Base-by-base conservation (phyloP, 495 filamentous ascomycete genomes). In the Echria macrotheca region DNA sequence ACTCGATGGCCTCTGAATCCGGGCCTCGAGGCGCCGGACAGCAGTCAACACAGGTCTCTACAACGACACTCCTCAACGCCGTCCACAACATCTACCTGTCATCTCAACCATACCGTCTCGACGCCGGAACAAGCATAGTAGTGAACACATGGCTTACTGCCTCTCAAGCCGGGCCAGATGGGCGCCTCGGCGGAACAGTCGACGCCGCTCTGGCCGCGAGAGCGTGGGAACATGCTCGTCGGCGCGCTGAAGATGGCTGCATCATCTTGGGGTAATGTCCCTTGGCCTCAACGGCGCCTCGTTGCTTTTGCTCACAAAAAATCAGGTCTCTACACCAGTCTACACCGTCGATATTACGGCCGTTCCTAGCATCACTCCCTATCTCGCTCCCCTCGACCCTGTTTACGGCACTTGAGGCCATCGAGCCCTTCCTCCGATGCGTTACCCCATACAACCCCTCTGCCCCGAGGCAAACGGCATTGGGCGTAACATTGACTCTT, bases 201-300 rank as follows among this genome's bases (percentile, higher is more conserved):
- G 93, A 98, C 59, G 70, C 76, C 46, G 83, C 87, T 18, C 60
- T 98, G 46, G 88, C 86, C 1, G 73, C 81, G 12, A 78, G 88
- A 59, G 93, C 90, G 22, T 98, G 93, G 93, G 93, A 98, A 69
- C 93, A 98, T 78, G 93, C 94, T 44, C 78, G 93, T 54, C 78
- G 93, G 38, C 80, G 93, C 70, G 93, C 93, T 31, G 93, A 98
- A 63, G 93, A 98, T 72, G 91, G 89, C 10, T 96, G 90, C 60
- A 87, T 98, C 52, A 73, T 96, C 44, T 69, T 98, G 54, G 83
- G 86, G 90, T 96, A 73, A 55, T 78, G 40, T 15, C 31, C 31
- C 29, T 51, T 28, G 9, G 8, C 2, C 14, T 26, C 38, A n/a
- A n/a, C n/a, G n/a, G n/a, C n/a, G n/a, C n/a, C n/a, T n/a, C n/a